Evolutionary conservation across 1,139 yeast species (phyloP).

Genomic region (Hansenula sp.): DNA sequence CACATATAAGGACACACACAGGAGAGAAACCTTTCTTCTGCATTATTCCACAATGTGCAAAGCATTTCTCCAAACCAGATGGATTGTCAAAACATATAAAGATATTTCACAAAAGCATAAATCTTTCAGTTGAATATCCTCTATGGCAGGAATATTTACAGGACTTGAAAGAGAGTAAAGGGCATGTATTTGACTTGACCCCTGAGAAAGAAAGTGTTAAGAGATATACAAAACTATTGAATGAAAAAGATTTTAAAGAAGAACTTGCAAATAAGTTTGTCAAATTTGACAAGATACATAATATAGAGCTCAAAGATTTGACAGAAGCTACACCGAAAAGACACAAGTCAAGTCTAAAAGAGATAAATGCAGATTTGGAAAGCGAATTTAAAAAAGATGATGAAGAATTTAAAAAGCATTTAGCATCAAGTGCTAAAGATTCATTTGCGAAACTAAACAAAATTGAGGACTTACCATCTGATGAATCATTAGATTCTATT

Average conservation of each 20-base stretch:
- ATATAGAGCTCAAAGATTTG: constrained; percentile 17
- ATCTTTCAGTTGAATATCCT: constrained; percentile 17
- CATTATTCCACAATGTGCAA: constrained; percentile 64
- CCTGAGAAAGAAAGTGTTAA: constrained; percentile 12
- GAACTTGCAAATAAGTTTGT: background rate
- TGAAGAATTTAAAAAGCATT: constrained; percentile 7
- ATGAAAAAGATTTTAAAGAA: background rate
- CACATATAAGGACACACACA: constrained; percentile 63
- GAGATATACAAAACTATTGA: constrained; percentile 1
- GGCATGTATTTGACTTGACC: constrained; percentile 1
- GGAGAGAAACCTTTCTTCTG: constrained; percentile 69
- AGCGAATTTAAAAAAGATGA: constrained; percentile 12
- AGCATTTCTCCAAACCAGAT: constrained; percentile 54
- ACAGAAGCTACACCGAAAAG: constrained; percentile 19
- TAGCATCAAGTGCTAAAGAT: constrained; percentile 11
- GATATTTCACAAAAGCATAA: constrained; percentile 53
- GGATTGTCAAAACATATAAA: constrained; percentile 62
- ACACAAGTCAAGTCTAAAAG: constrained; percentile 20
- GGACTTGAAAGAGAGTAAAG: constrained; percentile 5
- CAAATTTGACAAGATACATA: constrained; percentile 17
- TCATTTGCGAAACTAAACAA: constrained; percentile 11
- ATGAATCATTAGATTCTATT: constrained; percentile 21
- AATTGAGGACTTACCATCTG: constrained; percentile 15
- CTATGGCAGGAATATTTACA: constrained; percentile 11
- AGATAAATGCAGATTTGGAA: constrained; percentile 18